Base-by-base conservation (phyloP, 2,329 filamentous ascomycete genomes). In the Sordariomycetes sp. region DNA sequence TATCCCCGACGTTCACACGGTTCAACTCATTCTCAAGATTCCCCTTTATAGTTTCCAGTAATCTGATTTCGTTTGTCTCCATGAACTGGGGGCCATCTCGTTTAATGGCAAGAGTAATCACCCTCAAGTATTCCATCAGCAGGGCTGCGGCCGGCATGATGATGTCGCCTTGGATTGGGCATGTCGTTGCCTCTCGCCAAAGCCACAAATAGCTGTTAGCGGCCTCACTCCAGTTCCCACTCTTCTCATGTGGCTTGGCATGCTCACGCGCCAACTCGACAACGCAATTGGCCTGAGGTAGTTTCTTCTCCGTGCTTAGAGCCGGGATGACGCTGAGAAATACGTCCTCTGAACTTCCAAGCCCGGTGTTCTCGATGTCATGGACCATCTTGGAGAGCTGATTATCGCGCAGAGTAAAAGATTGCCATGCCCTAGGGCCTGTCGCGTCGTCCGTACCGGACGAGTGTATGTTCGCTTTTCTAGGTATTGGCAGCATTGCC, bases 181-280 rank as follows among this genome's bases (percentile, higher is more conserved):
- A 60, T 25, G 53, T 55, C n/a, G 22, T 57, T 34, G 58, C 46
- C 5, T 3, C 58, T 48, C 24, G 54, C 54, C 59, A 64, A 1
- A 64, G 60, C 64, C 61, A 62, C 40, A 62, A 46, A 54, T 64
- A 64, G 8, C 34, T 57, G n/a, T 56, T 50, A 0, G 34, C 53
- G 12, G 63, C 62, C 43, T 60, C 51, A 18, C 60, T 50, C 63
- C 62, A 64, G 14, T 58, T 58, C 10, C 50, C n/a, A 3, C 32
- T 10, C 34, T 59, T 32, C 28, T 65, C 61, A 20, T 62, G 35
- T 58, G 3, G 54, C 51, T 54, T 54, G 4, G 63, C 59, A 11
- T 60, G 57, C 54, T 64, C 6, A 12, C 55, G 55, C 12, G 62
- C 56, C 59, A 56, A 59, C 12, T 61, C 37, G 18, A 61, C n/a